phyloP scores from a whole-genome alignment of 2,329 filamentous ascomycete species.

The Scytalidium lignicola region DNA sequence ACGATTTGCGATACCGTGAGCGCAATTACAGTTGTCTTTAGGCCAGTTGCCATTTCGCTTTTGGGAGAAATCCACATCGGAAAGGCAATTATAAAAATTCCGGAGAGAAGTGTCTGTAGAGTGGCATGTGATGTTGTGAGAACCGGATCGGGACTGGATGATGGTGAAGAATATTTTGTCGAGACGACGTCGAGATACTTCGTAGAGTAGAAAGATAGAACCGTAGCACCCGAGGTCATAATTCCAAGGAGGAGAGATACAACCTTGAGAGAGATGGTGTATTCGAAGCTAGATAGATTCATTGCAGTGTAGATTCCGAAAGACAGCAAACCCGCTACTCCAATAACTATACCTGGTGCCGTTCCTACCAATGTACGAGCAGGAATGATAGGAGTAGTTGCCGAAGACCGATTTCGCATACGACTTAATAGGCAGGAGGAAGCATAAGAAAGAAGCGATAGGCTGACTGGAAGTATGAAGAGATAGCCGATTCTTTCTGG shows the following conservation, averaged over 20 bases:
- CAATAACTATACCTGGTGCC: slow-evolving; percentile 8
- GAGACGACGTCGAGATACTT: not conserved
- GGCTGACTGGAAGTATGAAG: slow-evolving; percentile 30
- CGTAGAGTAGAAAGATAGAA: not conserved
- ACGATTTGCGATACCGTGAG: slow-evolving; percentile 13
- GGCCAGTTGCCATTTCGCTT: slow-evolving; percentile 5
- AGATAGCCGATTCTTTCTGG: slow-evolving; percentile 35
- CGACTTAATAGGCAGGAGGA: slow-evolving; percentile 7
- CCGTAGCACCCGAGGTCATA: slow-evolving; percentile 7
- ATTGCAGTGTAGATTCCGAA: slow-evolving; percentile 14
- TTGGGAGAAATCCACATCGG: slow-evolving; percentile 13
- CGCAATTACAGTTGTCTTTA: slow-evolving; percentile 14
- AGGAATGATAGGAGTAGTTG: slow-evolving; percentile 5
- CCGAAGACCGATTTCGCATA: slow-evolving; percentile 4
- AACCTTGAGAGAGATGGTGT: slow-evolving; percentile 11
- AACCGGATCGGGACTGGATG: not conserved
- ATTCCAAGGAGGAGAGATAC: slow-evolving; percentile 16
- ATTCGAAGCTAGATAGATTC: slow-evolving; percentile 8
- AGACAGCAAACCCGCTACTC: slow-evolving; percentile 10
- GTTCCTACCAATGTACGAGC: slow-evolving; percentile 2
- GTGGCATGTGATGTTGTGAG: not conserved
- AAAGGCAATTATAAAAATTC: slow-evolving; percentile 17
- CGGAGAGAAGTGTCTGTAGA: slow-evolving; percentile 8
- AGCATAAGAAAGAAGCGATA: slow-evolving; percentile 12
- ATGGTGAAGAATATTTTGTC: not conserved